Percentiles rank a stretch among this genome's conserved stretches.
These are phyloP conservation scores for Hypoxylon sp. DNA, from an alignment of 2,329 filamentous ascomycete genomes.

Conservation along the genomic window DNA sequence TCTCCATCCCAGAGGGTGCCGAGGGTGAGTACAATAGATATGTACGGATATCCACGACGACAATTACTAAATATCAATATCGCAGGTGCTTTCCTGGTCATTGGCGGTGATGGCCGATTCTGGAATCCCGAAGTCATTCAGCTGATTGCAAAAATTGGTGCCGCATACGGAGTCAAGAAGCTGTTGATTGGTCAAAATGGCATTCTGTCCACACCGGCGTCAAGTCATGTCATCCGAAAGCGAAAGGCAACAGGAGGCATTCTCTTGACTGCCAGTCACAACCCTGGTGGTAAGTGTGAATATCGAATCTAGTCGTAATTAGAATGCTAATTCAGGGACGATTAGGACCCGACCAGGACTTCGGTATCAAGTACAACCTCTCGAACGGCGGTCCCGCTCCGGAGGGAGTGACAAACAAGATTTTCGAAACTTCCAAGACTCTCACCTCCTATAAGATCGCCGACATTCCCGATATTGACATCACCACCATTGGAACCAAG, in stretches of 20 bases:
- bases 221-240: conserved; percentile 95
- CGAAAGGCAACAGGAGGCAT: conserved; percentile 96
- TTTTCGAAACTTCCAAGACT: conserved; percentile 90
- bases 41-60: not conserved
- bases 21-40: conserved; percentile 67
- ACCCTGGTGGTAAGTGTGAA: conserved; percentile 83
- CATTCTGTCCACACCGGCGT: conserved; percentile 95
- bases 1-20: conserved; percentile 95
- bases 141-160: conserved; percentile 96
- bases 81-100: conserved; percentile 84
- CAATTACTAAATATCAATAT: conserved; percentile 23
- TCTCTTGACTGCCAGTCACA: conserved; percentile 96
- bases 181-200: conserved; percentile 95
- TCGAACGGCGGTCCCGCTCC: conserved; percentile 95
- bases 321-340: conserved; percentile 23
- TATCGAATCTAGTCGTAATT: not conserved
- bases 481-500: conserved; percentile 83
- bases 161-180: conserved; percentile 99
- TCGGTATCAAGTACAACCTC: conserved; percentile 99
- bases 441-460: conserved; percentile 93
- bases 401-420: conserved; percentile 97
- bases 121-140: conserved; percentile 98
- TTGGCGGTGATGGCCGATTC: conserved; percentile 96
- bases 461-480: conserved; percentile 87
- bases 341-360: conserved; percentile 89